Evolutionary conservation across 805 yeast genomes (phyloP).

Genomic region (Candida oleophila): DNA sequence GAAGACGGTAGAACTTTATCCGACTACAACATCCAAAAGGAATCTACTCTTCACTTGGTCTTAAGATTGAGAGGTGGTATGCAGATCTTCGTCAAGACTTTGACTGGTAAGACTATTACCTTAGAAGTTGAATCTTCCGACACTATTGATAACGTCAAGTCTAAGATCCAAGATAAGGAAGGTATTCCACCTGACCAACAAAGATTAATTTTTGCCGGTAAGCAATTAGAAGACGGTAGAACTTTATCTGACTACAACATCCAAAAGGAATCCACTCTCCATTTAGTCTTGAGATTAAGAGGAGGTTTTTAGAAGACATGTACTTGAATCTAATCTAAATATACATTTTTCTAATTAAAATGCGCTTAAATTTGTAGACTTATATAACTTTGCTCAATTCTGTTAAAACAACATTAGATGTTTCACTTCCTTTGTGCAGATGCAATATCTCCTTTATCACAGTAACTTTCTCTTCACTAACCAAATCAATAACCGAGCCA

Average conservation of each 20-base stretch:
- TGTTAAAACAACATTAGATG: slow-evolving; percentile 47
- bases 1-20: slow-evolving; percentile 95
- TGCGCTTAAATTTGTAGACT: neutral
- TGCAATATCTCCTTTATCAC: slow-evolving; percentile 13
- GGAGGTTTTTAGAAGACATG: slow-evolving; percentile 63
- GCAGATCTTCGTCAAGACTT: slow-evolving; percentile 33
- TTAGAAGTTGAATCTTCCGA: slow-evolving; percentile 50
- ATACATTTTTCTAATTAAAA: neutral
- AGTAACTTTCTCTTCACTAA: slow-evolving; percentile 11
- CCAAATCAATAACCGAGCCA: slow-evolving; percentile 14
- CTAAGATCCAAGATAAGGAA: slow-evolving; percentile 96
- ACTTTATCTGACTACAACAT: slow-evolving; percentile 97
- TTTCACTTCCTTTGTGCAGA: slow-evolving; percentile 27
- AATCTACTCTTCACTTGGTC: slow-evolving; percentile 92
- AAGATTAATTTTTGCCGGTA: slow-evolving; percentile 96
- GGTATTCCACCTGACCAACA: slow-evolving; percentile 98
- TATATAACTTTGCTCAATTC: slow-evolving; percentile 19
- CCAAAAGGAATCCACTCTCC: slow-evolving; percentile 95
- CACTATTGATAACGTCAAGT: slow-evolving; percentile 94
- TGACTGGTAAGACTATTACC: slow-evolving; percentile 25
- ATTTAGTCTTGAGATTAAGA: slow-evolving; percentile 95
- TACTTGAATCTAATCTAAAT: neutral
- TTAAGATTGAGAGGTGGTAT: slow-evolving; percentile 96
- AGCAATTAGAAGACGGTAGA: slow-evolving; percentile 95
- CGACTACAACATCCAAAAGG: slow-evolving; percentile 97